Evolutionary conservation across 352 stramenopile genomes (phyloP), one percentile per base, ranked within the genome.

Genomic region (Nothophytophthora sp.): DNA sequence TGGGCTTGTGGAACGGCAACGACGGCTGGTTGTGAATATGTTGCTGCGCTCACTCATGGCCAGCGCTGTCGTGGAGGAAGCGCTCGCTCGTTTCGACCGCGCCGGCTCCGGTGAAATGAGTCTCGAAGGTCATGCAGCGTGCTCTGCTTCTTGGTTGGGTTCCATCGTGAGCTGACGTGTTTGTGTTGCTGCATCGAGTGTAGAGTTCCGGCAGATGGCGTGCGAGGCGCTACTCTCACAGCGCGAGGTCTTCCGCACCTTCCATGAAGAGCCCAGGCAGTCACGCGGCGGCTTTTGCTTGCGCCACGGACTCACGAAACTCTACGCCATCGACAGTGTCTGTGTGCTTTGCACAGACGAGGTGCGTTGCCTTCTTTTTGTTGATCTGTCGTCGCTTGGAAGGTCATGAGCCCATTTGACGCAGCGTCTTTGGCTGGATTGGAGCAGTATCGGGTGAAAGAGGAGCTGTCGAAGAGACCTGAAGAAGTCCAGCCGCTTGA

Each of bases 161-260:
- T n/a, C n/a, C n/a, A 25, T 25, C 5, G 9, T 42, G 36, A 42
- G 7, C 15, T 23, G 30, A 23, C 24, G 36, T 45, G 8, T 18
- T 51, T 11, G n/a, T 29, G 12, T 56, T 34, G 32, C 18, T 38
- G 22, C 12, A 45, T n/a, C n/a, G n/a, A 5, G n/a, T n/a, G n/a
- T 20, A 84, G 79, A 86, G 22, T 90, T 90, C n/a, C 62, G 60
- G 45, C 36, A 61, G 6, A 44, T 90, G 10, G 61, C 63, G 4
- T 63, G 65, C 8, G 66, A 67, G 20, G 74, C 76, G 1, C 38
- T 88, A 9, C 23, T 71, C 12, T 46, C 57, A 1, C 56, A 72
- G 1, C 60, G 62, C 6, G 50, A 48, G 1, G 55, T 70, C 2
- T 70, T 65, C 19, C 50, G 36, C 20, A 35, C 57, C 2, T 52